Base-by-base conservation (phyloP, 2,329 filamentous ascomycete species). In the Fusarium phyllophilum region DNA sequence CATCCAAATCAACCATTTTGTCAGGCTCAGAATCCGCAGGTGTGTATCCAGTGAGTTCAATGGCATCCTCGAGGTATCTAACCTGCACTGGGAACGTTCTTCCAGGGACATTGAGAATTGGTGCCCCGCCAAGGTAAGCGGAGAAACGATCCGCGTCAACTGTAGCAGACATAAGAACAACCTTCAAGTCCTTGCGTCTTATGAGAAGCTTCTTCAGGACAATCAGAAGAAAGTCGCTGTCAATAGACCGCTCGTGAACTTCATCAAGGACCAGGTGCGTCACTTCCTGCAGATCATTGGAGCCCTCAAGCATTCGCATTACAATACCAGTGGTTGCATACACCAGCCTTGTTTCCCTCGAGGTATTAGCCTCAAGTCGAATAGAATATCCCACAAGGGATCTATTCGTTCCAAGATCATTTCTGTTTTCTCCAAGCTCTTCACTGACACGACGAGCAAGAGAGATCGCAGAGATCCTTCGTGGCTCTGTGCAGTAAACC, bases 241-340 rank as follows among this genome's bases (percentile, higher is more conserved):
- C 96, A 76, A 99, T 98, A 18, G 94, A 94, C 70, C 96, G 91
- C 82, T 99, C 96, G 79, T 99, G 96, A 6, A 98, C 96, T 83
- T 99, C 96, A 79, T 99, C 96, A n/a, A 99, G 91, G 51, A 99
- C 91, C 68, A 99, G 85, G 83, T 98, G 96, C 1, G 96, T 97
- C 59, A 99, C 92, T 73, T 98, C 96, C 65, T 91, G 89, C 48
- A 99, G 89, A 63, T 97, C 93, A 73, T 94, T 93, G 0, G 94
- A 93, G 14, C 92, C 92, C 82, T 99, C 96, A 20, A 99, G 87
- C 96, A 99, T 98, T 34, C 96, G 91, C 87, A 99, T 94, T n/a
- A 99, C 94, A 66, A 99, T 97, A 85, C 96, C 90, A 11, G 90
- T 93, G 5, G 93, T 98, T 60, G 96, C 96, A 82, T 95, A 99